Base-by-base conservation (phyloP, 257 asterid species). In the Leonotis leonurus region DNA sequence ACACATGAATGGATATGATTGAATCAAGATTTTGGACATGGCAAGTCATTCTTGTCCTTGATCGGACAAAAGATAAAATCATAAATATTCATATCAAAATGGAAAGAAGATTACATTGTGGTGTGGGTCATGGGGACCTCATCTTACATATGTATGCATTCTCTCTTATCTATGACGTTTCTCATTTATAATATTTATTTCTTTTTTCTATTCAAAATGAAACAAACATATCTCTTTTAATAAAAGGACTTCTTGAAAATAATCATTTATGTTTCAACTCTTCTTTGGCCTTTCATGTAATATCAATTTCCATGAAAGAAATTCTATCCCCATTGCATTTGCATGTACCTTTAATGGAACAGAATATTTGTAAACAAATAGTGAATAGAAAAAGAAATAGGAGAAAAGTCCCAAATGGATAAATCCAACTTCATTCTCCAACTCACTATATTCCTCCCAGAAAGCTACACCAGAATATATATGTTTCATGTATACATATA, bases 401-500 rank as follows among this genome's bases (percentile, higher is more conserved):
- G 65, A 71, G 68, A 67, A 45, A 70, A 80, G 85, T 80, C 88
- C 83, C 86, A 77, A 80, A 40, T 82, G 90, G 92, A 86, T 86
- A 84, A 80, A 81, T 71, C 73, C 86, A 71, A 84, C 78, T 74
- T 61, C 71, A 21, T 75, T 78, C 80, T 83, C 92, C 92, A 74
- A 75, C 82, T 80, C 85, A 84, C 44, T 56, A 68, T 85, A 87
- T 87, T 80, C 92, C 70, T 68, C 70, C 46, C 26, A 24, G 73
- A 83, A 81, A 76, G 78, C 68, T 71, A 57, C 80, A 48, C 29
- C 64, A 27, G 9, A 62, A 78, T 74, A 63, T 52, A n/a, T 27
- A 62, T 13, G 21, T 64, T 37, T 73, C 62, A 29, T 3, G 2
- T 2, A 33, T 33, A 7, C 7, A 33, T 32, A 73, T 72, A 65